Evolutionary conservation across 345 rosid genomes (phyloP).

Genomic region (Litchi chinensis): DNA sequence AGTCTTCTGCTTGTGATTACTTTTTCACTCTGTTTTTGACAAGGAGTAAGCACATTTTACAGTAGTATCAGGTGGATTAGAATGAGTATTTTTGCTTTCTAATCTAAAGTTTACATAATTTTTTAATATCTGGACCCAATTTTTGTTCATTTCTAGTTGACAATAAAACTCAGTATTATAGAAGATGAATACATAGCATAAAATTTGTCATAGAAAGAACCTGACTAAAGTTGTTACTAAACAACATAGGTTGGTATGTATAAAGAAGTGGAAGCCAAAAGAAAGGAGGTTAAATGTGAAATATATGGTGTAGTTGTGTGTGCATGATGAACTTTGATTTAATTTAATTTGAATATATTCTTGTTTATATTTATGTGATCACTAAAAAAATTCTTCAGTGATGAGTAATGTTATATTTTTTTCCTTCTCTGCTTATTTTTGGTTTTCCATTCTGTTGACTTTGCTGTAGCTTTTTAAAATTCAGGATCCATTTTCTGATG

Average conservation of each 20-base stretch:
- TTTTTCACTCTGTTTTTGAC: not conserved
- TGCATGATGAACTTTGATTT: slow-evolving; percentile 1
- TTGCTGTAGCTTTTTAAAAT: slow-evolving; percentile 7
- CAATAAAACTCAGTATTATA: not conserved
- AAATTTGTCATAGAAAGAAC: not conserved
- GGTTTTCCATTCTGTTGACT: not conserved
- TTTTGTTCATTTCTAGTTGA: not conserved
- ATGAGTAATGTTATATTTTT: not conserved
- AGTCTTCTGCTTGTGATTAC: not conserved
- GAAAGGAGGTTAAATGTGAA: not conserved
- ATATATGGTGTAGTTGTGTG: not conserved
- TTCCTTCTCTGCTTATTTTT: not conserved
- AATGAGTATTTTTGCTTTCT: not conserved
- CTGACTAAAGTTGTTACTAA: not conserved
- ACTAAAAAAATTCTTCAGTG: not conserved
- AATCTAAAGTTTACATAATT: not conserved
- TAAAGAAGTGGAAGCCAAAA: not conserved
- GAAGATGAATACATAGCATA: not conserved
- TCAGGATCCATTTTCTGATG: slow-evolving; percentile 13
- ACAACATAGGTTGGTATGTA: not conserved
- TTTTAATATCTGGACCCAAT: not conserved
- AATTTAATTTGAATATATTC: not conserved
- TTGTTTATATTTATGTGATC: not conserved
- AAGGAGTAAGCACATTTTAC: not conserved
- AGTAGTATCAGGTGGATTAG: not conserved